These are phyloP conservation scores for Nakazawaea sp. DNA, from an alignment of 805 yeast species.

Conservation along the genomic window DNA sequence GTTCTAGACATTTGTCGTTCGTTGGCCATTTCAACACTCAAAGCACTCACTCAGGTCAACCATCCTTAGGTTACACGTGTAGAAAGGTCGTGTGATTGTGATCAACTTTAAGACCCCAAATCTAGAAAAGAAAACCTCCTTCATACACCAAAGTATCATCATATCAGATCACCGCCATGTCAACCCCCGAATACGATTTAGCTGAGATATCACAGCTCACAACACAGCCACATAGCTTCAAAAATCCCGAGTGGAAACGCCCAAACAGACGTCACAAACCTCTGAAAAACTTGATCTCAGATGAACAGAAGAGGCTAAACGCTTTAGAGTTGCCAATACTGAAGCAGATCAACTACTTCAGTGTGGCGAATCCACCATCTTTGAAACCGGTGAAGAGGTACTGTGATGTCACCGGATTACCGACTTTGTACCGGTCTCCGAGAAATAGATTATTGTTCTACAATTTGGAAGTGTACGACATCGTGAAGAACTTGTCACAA, in stretches of 20 bases:
- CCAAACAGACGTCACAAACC: slow-evolving; percentile 66
- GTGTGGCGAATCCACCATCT: slow-evolving; percentile 82
- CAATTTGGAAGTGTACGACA: slow-evolving; percentile 75
- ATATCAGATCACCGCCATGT: no score
- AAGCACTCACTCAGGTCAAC: no score
- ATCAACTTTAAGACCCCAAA: no score
- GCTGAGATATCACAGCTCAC: slow-evolving; percentile 28
- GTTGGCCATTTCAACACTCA: no score
- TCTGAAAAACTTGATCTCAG: slow-evolving; percentile 62
- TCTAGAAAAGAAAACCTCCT: no score
- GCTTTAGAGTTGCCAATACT: slow-evolving; percentile 18
- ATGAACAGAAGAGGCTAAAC: slow-evolving; percentile 66
- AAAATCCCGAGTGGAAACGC: slow-evolving; percentile 42
- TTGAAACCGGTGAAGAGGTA: slow-evolving; percentile 73
- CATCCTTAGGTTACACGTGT: no score
- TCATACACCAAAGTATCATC: no score
- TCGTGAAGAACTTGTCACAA: slow-evolving; percentile 73
- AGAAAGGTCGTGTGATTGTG: no score
- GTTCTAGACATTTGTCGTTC: no score
- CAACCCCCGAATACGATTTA: slow-evolving; percentile 1
- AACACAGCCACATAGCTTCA: slow-evolving; percentile 47
- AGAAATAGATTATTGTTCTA: slow-evolving; percentile 70
- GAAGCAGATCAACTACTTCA: slow-evolving; percentile 60
- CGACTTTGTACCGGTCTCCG: slow-evolving; percentile 70
- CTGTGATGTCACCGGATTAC: slow-evolving; percentile 91